Percentiles rank a stretch among this genome's conserved stretches.
Conservation (phyloP, 768 basidiomycete genomes). For the Lactarius sanguifluus region DNA sequence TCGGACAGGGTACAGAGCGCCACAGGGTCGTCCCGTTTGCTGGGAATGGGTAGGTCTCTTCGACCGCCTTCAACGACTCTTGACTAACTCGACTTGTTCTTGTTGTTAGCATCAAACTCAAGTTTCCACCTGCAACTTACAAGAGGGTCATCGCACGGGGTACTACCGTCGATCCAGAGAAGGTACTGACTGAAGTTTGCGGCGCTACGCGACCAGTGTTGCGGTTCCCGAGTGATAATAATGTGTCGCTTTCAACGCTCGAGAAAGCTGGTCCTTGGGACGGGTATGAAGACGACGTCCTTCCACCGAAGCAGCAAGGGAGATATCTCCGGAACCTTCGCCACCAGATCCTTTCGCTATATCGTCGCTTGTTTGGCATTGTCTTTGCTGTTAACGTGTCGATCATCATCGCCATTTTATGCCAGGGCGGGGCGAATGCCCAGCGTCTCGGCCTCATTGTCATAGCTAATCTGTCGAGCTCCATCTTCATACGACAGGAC, state of each 20-base stretch:
- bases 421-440: slow-evolving; percentile 37
- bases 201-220: not conserved
- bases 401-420: slow-evolving; percentile 44
- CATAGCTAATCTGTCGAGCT: slow-evolving; percentile 45
- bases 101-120: not conserved
- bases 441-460: slow-evolving; percentile 40
- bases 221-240: not conserved
- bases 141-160: not conserved
- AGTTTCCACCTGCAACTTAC: not conserved
- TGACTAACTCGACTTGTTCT: too few relatives aligned
- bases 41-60: too few relatives aligned
- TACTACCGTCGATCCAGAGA: not conserved
- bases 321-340: slow-evolving; percentile 52
- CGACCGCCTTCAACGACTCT: too few relatives aligned
- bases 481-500: slow-evolving; percentile 48
- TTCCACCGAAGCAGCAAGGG: slow-evolving; percentile 53
- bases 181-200: not conserved
- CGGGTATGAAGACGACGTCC: slow-evolving; percentile 49
- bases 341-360: slow-evolving; percentile 54
- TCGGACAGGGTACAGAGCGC: too few relatives aligned
- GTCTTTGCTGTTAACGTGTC: slow-evolving; percentile 53
- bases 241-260: slow-evolving; percentile 20
- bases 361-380: slow-evolving; percentile 54
- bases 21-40: too few relatives aligned
- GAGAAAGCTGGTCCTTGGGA: slow-evolving; percentile 44